Evolutionary conservation across 2,329 filamentous ascomycete genomes (phyloP).

Genomic region (Cercospora janseana): DNA sequence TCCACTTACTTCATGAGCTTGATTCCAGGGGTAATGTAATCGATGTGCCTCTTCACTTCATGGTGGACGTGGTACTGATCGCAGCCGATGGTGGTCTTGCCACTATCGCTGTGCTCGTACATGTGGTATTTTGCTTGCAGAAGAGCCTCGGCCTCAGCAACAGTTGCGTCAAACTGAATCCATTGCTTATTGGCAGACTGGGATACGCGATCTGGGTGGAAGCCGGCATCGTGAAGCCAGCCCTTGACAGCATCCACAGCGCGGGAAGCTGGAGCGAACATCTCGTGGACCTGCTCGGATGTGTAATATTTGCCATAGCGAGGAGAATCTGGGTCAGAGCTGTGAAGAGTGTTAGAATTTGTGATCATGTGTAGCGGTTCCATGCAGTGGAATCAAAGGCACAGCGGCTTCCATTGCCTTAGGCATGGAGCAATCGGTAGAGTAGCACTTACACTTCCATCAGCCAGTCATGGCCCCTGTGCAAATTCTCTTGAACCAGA

Average conservation of each 20-base stretch:
- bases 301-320: constrained; percentile 45
- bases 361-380: neutral
- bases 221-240: constrained; percentile 41
- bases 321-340: constrained; percentile 24
- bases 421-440: no score
- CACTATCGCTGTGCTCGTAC: constrained; percentile 57
- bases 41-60: constrained; percentile 50
- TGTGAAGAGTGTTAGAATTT: neutral
- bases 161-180: constrained; percentile 45
- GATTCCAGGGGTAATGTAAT: constrained; percentile 57
- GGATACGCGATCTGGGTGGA: constrained; percentile 35
- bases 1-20: constrained; percentile 40
- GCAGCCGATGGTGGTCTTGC: constrained; percentile 42
- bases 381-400: no score
- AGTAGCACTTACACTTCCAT: constrained; percentile 21
- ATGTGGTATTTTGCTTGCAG: constrained; percentile 55
- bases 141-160: constrained; percentile 41
- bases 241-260: constrained; percentile 39
- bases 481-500: constrained; percentile 23
- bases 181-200: constrained; percentile 40
- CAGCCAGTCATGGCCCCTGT: constrained; percentile 24
- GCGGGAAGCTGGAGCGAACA: constrained; percentile 42
- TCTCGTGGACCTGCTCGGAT: constrained; percentile 41
- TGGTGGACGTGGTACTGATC: constrained; percentile 48
- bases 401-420: no score